phyloP scores from a whole-genome alignment of 176 grass and related monocot genomes.

The Leersia perrieri region DNA sequence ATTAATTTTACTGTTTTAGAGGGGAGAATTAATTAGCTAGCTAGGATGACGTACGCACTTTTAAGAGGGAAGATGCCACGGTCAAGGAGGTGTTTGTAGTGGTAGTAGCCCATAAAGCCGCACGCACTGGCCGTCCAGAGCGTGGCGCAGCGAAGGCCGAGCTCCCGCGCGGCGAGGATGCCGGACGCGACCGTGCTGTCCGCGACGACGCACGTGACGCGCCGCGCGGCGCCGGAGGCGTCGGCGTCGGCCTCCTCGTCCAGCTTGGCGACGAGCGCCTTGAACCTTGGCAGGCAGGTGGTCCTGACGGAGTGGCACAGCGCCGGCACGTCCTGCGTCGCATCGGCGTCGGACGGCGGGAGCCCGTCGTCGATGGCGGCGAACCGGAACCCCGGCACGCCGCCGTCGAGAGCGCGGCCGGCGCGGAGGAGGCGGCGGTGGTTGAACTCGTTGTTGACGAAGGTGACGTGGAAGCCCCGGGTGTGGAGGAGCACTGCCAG shows the following conservation, averaged over 20 bases:
- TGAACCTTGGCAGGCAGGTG: conserved; percentile 37
- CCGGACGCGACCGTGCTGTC: conserved; percentile 48
- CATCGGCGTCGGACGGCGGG: conserved; percentile 32
- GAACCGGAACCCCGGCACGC: conserved; percentile 27
- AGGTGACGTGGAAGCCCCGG: conserved; percentile 61
- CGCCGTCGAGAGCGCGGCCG: conserved; percentile 1
- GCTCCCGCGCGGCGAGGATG: conserved; percentile 33
- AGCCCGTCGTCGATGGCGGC: conserved; percentile 41
- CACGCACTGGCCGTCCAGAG: conserved; percentile 41
- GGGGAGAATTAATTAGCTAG: not conserved
- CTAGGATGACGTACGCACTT: not conserved
- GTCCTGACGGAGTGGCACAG: conserved; percentile 42
- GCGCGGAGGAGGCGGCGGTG: conserved; percentile 29
- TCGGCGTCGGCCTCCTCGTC: not conserved
- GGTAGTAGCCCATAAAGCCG: conserved; percentile 43
- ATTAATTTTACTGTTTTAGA: not conserved
- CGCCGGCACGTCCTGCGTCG: conserved; percentile 41
- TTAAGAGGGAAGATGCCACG: conserved; percentile 40
- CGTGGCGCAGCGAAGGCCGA: conserved; percentile 38
- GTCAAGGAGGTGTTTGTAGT: conserved; percentile 41
- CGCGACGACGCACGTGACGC: conserved; percentile 33
- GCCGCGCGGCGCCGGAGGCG: not conserved
- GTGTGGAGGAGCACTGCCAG: conserved; percentile 63
- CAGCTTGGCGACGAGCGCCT: conserved; percentile 17
- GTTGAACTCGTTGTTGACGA: conserved; percentile 70